phyloP scores from a whole-genome alignment of 129 eudicot species.

The Chrysanthemum lavandulifolium region DNA sequence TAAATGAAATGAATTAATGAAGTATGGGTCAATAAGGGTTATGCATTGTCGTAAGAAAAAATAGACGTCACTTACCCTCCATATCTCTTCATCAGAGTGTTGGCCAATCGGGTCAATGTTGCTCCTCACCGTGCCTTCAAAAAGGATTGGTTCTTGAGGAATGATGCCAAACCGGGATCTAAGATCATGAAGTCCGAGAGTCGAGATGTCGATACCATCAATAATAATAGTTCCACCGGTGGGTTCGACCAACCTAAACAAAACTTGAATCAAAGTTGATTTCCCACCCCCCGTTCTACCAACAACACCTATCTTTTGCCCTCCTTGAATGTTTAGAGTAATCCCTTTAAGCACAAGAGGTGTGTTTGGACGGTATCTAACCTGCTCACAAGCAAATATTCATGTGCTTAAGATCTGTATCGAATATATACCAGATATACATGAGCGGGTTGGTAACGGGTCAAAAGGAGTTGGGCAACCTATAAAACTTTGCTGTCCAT shows the following conservation, averaged over 20 bases:
- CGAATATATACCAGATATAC: too few species aligned
- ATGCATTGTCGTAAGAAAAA: background rate
- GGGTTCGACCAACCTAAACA: conserved; percentile 92
- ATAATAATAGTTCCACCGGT: conserved; percentile 66
- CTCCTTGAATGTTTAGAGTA: conserved; percentile 64
- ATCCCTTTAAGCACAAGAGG: conserved; percentile 83
- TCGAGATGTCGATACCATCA: conserved; percentile 69
- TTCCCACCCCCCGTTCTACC: conserved; percentile 98
- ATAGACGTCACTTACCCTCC: conserved; percentile 45
- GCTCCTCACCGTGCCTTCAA: conserved; percentile 97
- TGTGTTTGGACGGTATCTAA: conserved; percentile 74
- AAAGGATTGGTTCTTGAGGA: conserved; percentile 97
- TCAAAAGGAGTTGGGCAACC: too few species aligned
- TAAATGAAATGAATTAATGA: background rate
- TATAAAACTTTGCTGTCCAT: too few species aligned
- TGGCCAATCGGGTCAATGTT: conserved; percentile 86
- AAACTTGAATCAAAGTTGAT: conserved; percentile 82
- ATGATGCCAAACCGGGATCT: conserved; percentile 96
- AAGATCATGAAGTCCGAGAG: conserved; percentile 88
- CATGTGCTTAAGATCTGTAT: background rate
- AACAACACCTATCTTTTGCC: conserved; percentile 87
- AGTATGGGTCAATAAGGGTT: background rate
- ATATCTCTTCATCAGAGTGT: conserved; percentile 85
- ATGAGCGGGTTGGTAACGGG: too few species aligned
- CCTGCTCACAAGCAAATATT: conserved; percentile 45